These are phyloP conservation scores for Monilinia fructigena DNA, from an alignment of 2,329 filamentous ascomycete species.

Conservation along the genomic window DNA sequence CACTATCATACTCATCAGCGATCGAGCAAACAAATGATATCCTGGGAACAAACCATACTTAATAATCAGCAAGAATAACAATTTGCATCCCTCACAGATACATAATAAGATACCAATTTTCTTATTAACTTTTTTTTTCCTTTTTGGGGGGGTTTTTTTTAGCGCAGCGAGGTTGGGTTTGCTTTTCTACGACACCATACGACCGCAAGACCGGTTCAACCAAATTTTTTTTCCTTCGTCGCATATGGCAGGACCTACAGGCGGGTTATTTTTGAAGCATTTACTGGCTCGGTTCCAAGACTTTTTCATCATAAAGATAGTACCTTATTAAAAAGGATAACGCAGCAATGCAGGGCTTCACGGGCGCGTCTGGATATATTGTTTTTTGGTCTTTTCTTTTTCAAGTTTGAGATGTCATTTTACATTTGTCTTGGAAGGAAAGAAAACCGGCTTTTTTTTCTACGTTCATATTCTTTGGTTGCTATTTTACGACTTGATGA, in stretches of 20 bases:
- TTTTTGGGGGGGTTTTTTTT: constrained; percentile 41
- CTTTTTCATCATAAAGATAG: constrained; percentile 40
- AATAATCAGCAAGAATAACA: constrained; percentile 21
- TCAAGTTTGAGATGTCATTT: constrained; percentile 28
- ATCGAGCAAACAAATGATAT: constrained; percentile 36
- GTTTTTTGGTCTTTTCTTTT: constrained; percentile 35
- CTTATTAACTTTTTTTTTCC: constrained; percentile 34
- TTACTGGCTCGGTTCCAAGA: constrained; percentile 33
- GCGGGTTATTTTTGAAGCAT: constrained; percentile 38
- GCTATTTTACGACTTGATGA: constrained; percentile 18
- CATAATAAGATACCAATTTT: constrained; percentile 38
- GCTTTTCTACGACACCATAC: constrained; percentile 49
- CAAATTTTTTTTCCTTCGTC: constrained; percentile 34
- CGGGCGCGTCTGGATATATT: constrained; percentile 43
- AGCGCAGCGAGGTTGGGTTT: constrained; percentile 51
- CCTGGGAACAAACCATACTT: constrained; percentile 34
- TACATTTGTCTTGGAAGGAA: constrained; percentile 9
- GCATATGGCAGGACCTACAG: constrained; percentile 38
- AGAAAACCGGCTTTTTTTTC: constrained; percentile 27
- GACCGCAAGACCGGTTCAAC: constrained; percentile 40
- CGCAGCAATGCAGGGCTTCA: constrained; percentile 61
- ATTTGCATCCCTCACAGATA: constrained; percentile 34
- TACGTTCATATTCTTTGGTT: constrained; percentile 35
- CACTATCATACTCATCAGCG: constrained; percentile 35
- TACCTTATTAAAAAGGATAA: constrained; percentile 51